Conservation (phyloP, 768 basidiomycete species). For the Neoboletus magnificus region DNA sequence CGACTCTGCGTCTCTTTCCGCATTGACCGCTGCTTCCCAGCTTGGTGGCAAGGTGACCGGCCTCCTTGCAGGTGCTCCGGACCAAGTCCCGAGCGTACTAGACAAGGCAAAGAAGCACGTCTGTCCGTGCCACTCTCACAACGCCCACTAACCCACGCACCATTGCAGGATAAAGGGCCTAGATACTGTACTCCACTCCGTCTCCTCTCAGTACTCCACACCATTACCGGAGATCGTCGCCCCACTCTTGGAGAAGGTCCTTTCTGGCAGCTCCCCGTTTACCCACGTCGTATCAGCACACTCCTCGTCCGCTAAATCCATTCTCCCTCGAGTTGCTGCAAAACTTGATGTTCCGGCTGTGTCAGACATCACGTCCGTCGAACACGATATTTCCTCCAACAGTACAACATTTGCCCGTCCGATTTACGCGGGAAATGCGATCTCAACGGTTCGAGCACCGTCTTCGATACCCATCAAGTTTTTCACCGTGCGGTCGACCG, state of each 20-base stretch:
- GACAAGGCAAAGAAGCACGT: slow-evolving; percentile 78
- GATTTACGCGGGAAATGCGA: slow-evolving; percentile 98
- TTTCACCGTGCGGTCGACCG: slow-evolving; percentile 91
- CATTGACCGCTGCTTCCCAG: slow-evolving; percentile 84
- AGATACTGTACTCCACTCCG: slow-evolving; percentile 62
- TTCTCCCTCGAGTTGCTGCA: slow-evolving; percentile 91
- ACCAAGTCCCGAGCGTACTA: slow-evolving; percentile 61
- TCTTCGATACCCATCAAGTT: slow-evolving; percentile 83
- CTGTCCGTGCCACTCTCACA: slow-evolving; percentile 6
- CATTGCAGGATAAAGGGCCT: slow-evolving; percentile 61
- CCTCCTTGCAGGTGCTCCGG: slow-evolving; percentile 65
- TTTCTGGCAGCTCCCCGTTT: slow-evolving; percentile 60
- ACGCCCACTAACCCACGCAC: slow-evolving; percentile 3
- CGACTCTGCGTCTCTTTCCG: slow-evolving; percentile 83
- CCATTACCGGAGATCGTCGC: slow-evolving; percentile 75
- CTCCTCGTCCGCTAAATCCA: slow-evolving; percentile 87
- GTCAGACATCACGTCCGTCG: slow-evolving; percentile 84
- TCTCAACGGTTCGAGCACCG: slow-evolving; percentile 82
- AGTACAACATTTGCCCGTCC: slow-evolving; percentile 87
- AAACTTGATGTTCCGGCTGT: slow-evolving; percentile 85
- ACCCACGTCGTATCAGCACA: slow-evolving; percentile 93
- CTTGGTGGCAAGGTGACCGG: slow-evolving; percentile 86
- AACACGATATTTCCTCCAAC: slow-evolving; percentile 66
- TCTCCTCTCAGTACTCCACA: slow-evolving; percentile 65
- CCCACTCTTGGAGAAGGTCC: slow-evolving; percentile 75